These are phyloP conservation scores for Dimargaris xerosporica DNA, from an alignment of 192 early-diverging fungal genomes.

Conservation along the genomic window DNA sequence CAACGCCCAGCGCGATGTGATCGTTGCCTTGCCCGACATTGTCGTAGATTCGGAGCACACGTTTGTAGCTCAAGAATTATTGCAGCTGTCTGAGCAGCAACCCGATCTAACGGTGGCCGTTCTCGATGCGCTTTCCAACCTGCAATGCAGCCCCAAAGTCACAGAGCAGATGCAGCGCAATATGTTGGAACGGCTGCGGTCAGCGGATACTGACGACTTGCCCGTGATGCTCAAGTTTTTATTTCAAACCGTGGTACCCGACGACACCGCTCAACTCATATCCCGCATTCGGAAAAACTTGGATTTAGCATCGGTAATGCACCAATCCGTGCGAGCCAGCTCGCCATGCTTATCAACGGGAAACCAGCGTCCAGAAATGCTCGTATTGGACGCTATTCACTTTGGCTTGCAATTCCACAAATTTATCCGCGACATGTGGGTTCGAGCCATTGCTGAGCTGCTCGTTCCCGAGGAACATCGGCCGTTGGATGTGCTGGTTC, in stretches of 20 bases:
- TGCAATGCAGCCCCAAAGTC: constrained; percentile 26
- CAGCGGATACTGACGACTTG: constrained; percentile 52
- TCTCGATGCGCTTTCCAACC: constrained; percentile 52
- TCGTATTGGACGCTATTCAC: constrained; percentile 44
- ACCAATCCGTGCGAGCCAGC: constrained; percentile 14
- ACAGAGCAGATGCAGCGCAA: constrained; percentile 33
- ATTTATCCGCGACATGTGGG: constrained; percentile 54
- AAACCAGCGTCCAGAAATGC: constrained; percentile 22
- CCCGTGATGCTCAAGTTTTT: constrained; percentile 59
- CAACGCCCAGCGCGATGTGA: constrained; percentile 56
- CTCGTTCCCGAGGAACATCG: constrained; percentile 25
- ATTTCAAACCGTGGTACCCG: constrained; percentile 40
- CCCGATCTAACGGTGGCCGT: constrained; percentile 47
- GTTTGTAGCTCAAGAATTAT: constrained; percentile 41
- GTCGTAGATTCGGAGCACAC: constrained; percentile 52
- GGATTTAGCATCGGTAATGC: constrained; percentile 42
- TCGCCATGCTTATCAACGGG: not conserved
- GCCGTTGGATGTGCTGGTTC: constrained; percentile 26
- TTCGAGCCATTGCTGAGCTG: constrained; percentile 36
- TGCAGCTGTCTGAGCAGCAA: constrained; percentile 37
- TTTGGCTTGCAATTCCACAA: constrained; percentile 47
- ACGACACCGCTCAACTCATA: constrained; percentile 17
- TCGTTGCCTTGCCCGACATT: constrained; percentile 56
- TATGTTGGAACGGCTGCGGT: constrained; percentile 41
- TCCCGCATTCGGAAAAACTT: constrained; percentile 39